Base-by-base conservation (phyloP, 306 rosid species). In the Trifolium dubium region DNA sequence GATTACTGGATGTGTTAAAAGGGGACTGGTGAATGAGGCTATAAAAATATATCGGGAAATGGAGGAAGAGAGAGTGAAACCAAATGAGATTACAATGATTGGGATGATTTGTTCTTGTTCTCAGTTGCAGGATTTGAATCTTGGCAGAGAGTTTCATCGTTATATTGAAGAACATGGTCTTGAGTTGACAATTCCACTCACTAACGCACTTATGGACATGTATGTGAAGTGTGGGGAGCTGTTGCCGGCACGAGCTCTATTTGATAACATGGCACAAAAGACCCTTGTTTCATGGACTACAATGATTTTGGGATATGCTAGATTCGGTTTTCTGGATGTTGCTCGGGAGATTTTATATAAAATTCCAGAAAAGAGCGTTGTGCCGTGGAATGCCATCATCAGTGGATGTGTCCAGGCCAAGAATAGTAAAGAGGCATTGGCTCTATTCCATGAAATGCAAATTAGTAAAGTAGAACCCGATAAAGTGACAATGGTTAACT, bases 311-410 rank as follows among this genome's bases (percentile, higher is more conserved):
- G 98, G 98, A 68, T 90, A 87, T 84, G 90, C 98, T 51, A 90
- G 85, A 80, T 80, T 64, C 6, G 87, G 97, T 71, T 83, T 78
- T 78, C 71, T 89, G 50, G 90, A 81, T 64, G 72, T 82, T 75
- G 97, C 96, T 19, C 71, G 51, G 70, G 76, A 54, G 72, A 83
- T 87, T 58, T 83, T 89, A 54, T 77, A 71, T 67, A 77, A 85
- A 80, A 82, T 88, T 85, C 95, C 97, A 2, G 92, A 92, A 83
- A 89, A 80, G 80, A 79, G 80, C 79, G 92, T 76, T 61, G 87
- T 83, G 65, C 91, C 93, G 5, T 92, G 96, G 98, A 93, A 90
- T 87, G 96, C 98, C 67, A 67, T 90, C 70, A 90, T 93, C 35
- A 80, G 89, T 66, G 97, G 96, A 23, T 89, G 85, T 79, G 89